A percentile compares a stretch with the other conserved stretches of the same genome.
phyloP scores from a whole-genome alignment of 2,329 filamentous ascomycete species.

The Elsinoe necatrix region DNA sequence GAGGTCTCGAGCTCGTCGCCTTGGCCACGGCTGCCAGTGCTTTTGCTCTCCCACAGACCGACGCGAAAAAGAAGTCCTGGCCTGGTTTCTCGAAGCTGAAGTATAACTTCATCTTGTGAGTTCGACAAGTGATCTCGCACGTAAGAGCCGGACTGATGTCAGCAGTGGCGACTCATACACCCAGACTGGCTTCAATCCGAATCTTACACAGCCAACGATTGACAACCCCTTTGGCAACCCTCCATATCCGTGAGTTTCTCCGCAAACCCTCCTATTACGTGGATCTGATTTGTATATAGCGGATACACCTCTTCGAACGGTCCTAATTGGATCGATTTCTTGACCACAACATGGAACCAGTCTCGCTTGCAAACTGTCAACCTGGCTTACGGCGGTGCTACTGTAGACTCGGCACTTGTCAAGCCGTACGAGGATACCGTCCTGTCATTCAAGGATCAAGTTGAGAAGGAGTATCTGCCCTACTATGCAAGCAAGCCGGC shows the following conservation, averaged over 20 bases:
- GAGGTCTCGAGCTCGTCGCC: not conserved
- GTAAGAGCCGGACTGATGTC: not conserved
- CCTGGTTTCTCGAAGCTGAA: slow-evolving; percentile 16
- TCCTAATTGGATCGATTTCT: slow-evolving; percentile 49
- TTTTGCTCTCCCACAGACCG: not conserved
- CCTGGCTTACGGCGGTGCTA: slow-evolving; percentile 42
- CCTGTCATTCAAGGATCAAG: slow-evolving; percentile 45
- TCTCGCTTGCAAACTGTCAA: slow-evolving; percentile 44
- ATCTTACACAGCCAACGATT: slow-evolving; percentile 42
- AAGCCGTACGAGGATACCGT: slow-evolving; percentile 43
- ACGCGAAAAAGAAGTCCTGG: slow-evolving; percentile 4
- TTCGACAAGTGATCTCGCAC: not conserved
- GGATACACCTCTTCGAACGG: slow-evolving; percentile 32
- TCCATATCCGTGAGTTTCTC: slow-evolving; percentile 33
- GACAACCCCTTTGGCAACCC: slow-evolving; percentile 56
- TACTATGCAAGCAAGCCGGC: slow-evolving; percentile 32
- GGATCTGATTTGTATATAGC: not conserved
- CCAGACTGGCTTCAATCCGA: slow-evolving; percentile 50
- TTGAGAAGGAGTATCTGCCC: slow-evolving; percentile 37
- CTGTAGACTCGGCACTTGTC: slow-evolving; percentile 41
- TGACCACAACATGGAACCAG: slow-evolving; percentile 38
- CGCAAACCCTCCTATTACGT: not conserved
- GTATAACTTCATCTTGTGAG: slow-evolving; percentile 25
- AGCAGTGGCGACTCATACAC: slow-evolving; percentile 52
- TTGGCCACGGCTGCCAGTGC: not conserved